Evolutionary conservation across 352 stramenopile species (phyloP).

Genomic region (Phytophthora pini): DNA sequence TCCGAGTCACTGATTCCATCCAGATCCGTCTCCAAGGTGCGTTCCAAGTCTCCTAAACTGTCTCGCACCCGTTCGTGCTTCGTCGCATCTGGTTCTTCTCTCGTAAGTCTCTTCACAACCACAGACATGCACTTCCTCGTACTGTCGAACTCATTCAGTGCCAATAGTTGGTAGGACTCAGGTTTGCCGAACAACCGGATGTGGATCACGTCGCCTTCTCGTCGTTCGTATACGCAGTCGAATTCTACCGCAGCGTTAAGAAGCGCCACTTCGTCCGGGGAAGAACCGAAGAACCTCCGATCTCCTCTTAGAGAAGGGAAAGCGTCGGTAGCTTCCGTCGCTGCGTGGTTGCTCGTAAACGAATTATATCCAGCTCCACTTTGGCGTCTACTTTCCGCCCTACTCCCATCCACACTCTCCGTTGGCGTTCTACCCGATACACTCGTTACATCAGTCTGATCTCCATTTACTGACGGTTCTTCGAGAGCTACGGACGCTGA

Average conservation of each 20-base stretch:
- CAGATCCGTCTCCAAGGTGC: constrained; percentile 25
- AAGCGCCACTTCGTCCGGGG: constrained; percentile 83
- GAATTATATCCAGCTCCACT: constrained; percentile 23
- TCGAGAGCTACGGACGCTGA: constrained; percentile 72
- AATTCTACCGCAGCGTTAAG: constrained; percentile 84
- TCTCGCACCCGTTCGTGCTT: constrained; percentile 21
- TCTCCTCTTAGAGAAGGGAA: constrained; percentile 45
- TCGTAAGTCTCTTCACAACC: constrained; percentile 61
- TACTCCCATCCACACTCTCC: constrained; percentile 31
- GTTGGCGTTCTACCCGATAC: constrained; percentile 9
- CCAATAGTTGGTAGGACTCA: constrained; percentile 79
- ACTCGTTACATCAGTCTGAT: constrained; percentile 18
- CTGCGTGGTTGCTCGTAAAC: constrained; percentile 29
- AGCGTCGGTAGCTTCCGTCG: constrained; percentile 31
- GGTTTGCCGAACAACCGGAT: constrained; percentile 80
- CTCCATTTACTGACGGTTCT: constrained; percentile 23
- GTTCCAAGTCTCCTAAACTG: constrained; percentile 40
- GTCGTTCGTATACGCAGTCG: constrained; percentile 80
- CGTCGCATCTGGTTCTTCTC: constrained; percentile 1
- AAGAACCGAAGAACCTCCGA: constrained; percentile 78
- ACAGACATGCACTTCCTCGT: constrained; percentile 89
- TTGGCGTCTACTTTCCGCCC: constrained; percentile 28
- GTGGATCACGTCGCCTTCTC: constrained; percentile 75
- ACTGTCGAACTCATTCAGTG: constrained; percentile 89
- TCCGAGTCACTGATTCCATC: constrained; percentile 30